These are phyloP conservation scores for Marvania coccoides DNA, from an alignment of 139 green algal genomes.

Conservation along the genomic window DNA sequence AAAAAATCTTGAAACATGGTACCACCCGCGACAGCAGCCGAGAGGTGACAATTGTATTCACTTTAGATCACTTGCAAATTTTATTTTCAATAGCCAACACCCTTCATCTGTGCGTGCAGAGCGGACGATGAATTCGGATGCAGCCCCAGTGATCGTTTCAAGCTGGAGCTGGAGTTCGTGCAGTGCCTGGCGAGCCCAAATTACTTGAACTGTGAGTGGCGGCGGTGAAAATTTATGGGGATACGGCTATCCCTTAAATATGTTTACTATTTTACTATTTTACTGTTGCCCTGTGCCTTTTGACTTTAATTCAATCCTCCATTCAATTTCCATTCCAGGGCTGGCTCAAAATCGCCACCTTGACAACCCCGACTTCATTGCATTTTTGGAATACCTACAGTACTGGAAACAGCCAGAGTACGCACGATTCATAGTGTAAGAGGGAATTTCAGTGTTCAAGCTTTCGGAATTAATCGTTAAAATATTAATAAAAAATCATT, in stretches of 20 bases:
- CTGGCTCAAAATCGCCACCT: slow-evolving; percentile 80
- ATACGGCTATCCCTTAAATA: too few species aligned
- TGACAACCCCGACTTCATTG: slow-evolving; percentile 70
- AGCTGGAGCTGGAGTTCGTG: slow-evolving; percentile 91
- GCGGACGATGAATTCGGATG: too few species aligned
- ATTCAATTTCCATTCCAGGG: slow-evolving; percentile 52
- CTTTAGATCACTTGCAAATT: too few species aligned
- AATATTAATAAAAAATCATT: neutral
- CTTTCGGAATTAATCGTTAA: neutral
- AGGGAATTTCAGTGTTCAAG: neutral
- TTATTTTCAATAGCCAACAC: too few species aligned
- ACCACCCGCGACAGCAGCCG: too few species aligned
- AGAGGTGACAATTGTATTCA: too few species aligned
- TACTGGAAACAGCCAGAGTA: slow-evolving; percentile 89
- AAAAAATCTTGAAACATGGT: too few species aligned
- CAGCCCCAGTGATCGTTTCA: too few species aligned
- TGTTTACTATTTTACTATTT: too few species aligned
- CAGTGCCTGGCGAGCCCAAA: slow-evolving; percentile 82
- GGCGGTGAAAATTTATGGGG: neutral
- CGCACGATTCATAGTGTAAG: slow-evolving; percentile 62
- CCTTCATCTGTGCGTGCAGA: too few species aligned
- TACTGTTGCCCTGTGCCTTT: too few species aligned
- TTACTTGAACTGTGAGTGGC: slow-evolving; percentile 84
- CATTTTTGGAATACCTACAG: slow-evolving; percentile 87
- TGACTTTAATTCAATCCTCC: neutral